Conservation (phyloP, 805 yeast genomes). For the Candida nanaspora region DNA sequence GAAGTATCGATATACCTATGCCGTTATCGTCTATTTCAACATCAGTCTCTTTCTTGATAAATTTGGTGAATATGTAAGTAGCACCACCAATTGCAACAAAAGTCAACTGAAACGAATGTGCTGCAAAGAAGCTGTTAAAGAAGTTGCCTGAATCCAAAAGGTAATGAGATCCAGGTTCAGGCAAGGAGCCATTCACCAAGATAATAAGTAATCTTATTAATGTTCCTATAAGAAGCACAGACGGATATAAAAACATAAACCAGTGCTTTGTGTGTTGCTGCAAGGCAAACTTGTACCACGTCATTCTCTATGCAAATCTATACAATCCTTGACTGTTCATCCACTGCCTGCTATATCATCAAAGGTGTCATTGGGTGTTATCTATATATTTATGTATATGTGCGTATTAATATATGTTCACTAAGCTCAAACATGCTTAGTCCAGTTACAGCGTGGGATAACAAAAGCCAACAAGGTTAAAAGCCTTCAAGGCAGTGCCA, state of each 20-base stretch:
- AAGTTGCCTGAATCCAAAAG: slow-evolving; percentile 17
- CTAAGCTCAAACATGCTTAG: too few relatives aligned
- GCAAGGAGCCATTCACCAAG: slow-evolving; percentile 1
- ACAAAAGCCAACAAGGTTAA: too few relatives aligned
- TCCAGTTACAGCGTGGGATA: too few relatives aligned
- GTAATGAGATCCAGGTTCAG: slow-evolving; percentile 6
- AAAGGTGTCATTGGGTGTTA: too few relatives aligned
- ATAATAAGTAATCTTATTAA: slow-evolving; percentile 3
- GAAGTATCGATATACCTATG: neutral
- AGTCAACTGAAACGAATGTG: slow-evolving; percentile 19
- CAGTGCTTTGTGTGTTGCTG: neutral
- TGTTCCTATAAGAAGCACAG: slow-evolving; percentile 7
- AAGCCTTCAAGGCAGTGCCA: too few relatives aligned
- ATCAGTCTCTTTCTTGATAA: neutral
- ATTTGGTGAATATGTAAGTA: neutral
- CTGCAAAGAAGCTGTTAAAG: slow-evolving; percentile 21
- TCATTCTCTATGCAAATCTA: neutral
- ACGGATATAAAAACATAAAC: slow-evolving; percentile 8
- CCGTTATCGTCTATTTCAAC: neutral
- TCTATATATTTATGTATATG: too few relatives aligned
- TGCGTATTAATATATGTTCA: too few relatives aligned
- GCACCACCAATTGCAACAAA: neutral
- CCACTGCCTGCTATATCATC: too few relatives aligned
- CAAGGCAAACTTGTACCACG: too few relatives aligned
- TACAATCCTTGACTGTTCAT: too few relatives aligned